A percentile compares a stretch with the other conserved stretches of the same genome.
These are phyloP conservation scores for Erythrobasidium hasegawianum DNA, from an alignment of 1,284 basidiomycete species.

Conservation along the genomic window DNA sequence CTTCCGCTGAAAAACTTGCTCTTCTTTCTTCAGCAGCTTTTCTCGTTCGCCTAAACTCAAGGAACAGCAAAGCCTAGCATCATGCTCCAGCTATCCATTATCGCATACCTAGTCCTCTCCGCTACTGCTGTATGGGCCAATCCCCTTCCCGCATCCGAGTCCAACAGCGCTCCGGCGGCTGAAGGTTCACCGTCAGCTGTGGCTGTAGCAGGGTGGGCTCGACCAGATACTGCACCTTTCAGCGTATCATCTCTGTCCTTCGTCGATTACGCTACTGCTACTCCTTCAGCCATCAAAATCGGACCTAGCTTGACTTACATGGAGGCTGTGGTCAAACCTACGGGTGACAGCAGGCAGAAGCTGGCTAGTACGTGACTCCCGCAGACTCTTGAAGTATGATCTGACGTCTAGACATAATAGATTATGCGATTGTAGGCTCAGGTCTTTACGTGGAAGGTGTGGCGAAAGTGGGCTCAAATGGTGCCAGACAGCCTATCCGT, in stretches of 20 bases:
- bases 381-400: too few species aligned
- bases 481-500: constrained; percentile 1
- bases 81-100: too few species aligned
- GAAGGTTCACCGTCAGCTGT: background rate
- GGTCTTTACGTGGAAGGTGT: background rate
- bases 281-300: background rate
- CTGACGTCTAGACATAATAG: background rate
- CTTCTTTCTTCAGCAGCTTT: too few species aligned
- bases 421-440: background rate
- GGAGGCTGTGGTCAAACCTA: background rate
- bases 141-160: too few species aligned
- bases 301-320: background rate
- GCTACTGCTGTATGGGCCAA: too few species aligned
- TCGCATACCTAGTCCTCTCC: too few species aligned
- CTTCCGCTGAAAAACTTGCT: too few species aligned
- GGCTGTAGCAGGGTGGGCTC: background rate
- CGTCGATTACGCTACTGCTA: background rate
- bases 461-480: background rate
- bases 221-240: background rate
- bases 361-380: background rate
- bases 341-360: background rate
- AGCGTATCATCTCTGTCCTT: background rate
- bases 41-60: too few species aligned
- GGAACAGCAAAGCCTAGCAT: too few species aligned
- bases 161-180: too few species aligned